phyloP scores from a whole-genome alignment of 208 protist genomes.

The Histomonas meleagridis region DNA sequence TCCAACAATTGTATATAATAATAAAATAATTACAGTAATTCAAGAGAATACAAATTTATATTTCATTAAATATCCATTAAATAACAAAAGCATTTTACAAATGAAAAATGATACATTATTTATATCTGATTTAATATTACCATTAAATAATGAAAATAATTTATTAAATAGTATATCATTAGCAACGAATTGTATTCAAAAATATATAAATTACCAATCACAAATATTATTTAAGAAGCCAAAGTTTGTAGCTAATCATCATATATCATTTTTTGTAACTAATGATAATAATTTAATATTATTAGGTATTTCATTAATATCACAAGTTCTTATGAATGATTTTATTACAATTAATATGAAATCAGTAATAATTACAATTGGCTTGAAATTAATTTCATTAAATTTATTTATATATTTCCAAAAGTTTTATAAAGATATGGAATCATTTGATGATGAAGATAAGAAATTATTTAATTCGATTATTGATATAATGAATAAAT shows the following conservation, averaged over 20 bases:
- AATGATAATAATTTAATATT: neutral
- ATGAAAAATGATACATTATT: too few relatives aligned
- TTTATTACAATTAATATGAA: neutral
- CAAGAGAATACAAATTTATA: too few relatives aligned
- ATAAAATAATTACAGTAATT: too few relatives aligned
- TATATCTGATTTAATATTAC: too few relatives aligned
- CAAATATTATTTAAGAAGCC: neutral
- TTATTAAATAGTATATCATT: too few relatives aligned
- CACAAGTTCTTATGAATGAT: neutral
- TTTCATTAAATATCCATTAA: too few relatives aligned
- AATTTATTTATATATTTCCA: neutral
- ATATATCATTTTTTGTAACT: neutral
- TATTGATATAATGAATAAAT: neutral
- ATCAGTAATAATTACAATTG: neutral
- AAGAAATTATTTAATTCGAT: neutral
- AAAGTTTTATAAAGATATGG: neutral
- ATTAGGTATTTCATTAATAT: neutral
- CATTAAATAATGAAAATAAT: too few relatives aligned
- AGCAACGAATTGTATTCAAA: neutral
- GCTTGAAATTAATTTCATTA: slow-evolving; percentile 4
- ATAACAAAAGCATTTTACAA: too few relatives aligned
- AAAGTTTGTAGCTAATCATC: neutral
- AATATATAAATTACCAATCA: neutral
- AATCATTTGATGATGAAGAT: neutral
- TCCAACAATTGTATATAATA: too few relatives aligned